phyloP scores from a whole-genome alignment of 1,139 yeast genomes.

The Nematodospora anomalae region DNA sequence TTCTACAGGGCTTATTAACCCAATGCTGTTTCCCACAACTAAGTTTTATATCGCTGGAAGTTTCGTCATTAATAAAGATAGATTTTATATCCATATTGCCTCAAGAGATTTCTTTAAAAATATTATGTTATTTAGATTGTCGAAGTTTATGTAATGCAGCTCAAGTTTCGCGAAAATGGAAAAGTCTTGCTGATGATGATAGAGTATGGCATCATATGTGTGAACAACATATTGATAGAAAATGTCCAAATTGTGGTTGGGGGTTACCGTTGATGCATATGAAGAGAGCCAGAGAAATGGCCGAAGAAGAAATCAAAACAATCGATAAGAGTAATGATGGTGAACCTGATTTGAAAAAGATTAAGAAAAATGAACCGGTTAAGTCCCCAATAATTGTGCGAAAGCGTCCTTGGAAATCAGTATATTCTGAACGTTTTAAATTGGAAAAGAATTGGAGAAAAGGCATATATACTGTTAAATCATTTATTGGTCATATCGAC shows the following conservation, averaged over 20 bases:
- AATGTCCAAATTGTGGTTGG: conserved; percentile 99
- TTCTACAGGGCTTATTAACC: conserved; percentile 77
- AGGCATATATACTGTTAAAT: conserved; percentile 64
- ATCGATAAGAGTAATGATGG: conserved; percentile 25
- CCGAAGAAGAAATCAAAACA: conserved; percentile 24
- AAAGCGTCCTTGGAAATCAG: conserved; percentile 90
- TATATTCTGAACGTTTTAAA: conserved; percentile 84
- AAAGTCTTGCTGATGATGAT: conserved; percentile 88
- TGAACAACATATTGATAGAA: conserved; percentile 94
- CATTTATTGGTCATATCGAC: conserved; percentile 81
- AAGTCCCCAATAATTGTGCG: conserved; percentile 15
- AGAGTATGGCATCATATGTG: conserved; percentile 98
- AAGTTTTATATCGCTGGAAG: conserved; percentile 77
- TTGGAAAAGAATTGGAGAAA: conserved; percentile 95
- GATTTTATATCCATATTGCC: conserved; percentile 88
- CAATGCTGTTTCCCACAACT: conserved; percentile 96
- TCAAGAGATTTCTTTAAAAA: conserved; percentile 77
- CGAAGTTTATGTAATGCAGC: conserved; percentile 91
- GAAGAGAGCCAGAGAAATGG: conserved; percentile 64
- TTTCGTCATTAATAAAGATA: conserved; percentile 74
- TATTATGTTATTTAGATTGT: conserved; percentile 87
- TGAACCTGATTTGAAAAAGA: conserved; percentile 3
- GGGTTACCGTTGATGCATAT: conserved; percentile 90
- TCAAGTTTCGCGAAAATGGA: conserved; percentile 86
- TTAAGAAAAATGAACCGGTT: neutral